Percentiles rank a stretch among this genome's conserved stretches.
Evolutionary conservation across 164 flowering plant genomes (phyloP).

Genomic region (Akebia trifoliata): DNA sequence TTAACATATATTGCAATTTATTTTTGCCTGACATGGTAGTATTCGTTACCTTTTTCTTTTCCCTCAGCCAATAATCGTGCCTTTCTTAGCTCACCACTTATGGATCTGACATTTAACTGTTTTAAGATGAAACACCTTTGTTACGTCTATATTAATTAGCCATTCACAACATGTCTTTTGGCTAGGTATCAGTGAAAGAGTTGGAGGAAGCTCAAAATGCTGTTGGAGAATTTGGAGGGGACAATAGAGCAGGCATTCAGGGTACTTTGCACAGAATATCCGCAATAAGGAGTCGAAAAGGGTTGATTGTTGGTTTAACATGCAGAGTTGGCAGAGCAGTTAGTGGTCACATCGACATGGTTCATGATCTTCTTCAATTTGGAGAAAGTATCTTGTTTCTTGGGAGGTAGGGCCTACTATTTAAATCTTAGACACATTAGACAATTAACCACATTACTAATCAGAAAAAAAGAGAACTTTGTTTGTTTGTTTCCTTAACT

Average conservation of each 20-base stretch:
- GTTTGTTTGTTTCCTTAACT: background rate
- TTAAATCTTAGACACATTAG: background rate
- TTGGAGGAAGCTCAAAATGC: slow-evolving; percentile 59
- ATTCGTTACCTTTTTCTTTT: background rate
- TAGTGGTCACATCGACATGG: slow-evolving; percentile 64
- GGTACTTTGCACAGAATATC: slow-evolving; percentile 75
- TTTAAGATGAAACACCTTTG: background rate
- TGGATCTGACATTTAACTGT: background rate
- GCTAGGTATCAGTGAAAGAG: slow-evolving; percentile 55
- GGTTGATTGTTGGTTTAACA: slow-evolving; percentile 59
- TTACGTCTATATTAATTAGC: slow-evolving; percentile 6
- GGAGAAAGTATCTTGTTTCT: slow-evolving; percentile 70
- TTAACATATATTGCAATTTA: background rate
- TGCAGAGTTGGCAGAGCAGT: slow-evolving; percentile 75
- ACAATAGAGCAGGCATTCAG: slow-evolving; percentile 74
- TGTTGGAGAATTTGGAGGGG: slow-evolving; percentile 66
- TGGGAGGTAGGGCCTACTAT: slow-evolving; percentile 44
- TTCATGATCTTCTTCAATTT: slow-evolving; percentile 57
- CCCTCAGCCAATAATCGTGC: no score
- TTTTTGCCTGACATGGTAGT: background rate
- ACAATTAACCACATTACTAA: background rate
- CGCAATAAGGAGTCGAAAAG: slow-evolving; percentile 61
- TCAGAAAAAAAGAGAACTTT: background rate
- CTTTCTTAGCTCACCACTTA: background rate
- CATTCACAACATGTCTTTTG: slow-evolving; percentile 12